Evolutionary conservation across 2,329 filamentous ascomycete genomes (phyloP).

Genomic region (Thermochaetoides dissita): DNA sequence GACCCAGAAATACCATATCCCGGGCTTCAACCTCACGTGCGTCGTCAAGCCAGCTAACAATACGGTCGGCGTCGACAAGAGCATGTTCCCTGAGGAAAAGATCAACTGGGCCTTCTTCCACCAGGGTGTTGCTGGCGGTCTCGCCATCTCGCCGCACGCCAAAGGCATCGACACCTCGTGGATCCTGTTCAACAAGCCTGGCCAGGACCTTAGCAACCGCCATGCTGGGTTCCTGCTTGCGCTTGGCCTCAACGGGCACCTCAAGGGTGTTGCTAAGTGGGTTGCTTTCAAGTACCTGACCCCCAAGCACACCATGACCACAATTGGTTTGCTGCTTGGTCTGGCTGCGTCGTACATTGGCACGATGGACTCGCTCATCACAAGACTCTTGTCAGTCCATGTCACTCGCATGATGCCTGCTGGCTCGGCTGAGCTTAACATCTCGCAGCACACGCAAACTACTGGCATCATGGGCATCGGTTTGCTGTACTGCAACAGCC

Average conservation of each 20-base stretch:
- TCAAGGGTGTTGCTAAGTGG: slow-evolving; percentile 94
- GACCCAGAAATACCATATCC: slow-evolving; percentile 80
- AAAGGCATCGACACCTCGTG: slow-evolving; percentile 95
- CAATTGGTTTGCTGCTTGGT: slow-evolving; percentile 83
- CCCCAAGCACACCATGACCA: slow-evolving; percentile 98
- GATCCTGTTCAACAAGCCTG: slow-evolving; percentile 95
- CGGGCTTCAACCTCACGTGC: slow-evolving; percentile 83
- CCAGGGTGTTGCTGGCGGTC: slow-evolving; percentile 80
- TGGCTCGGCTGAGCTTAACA: slow-evolving; percentile 83
- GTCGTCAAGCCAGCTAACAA: slow-evolving; percentile 85
- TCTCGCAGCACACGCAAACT: slow-evolving; percentile 86
- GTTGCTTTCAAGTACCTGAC: slow-evolving; percentile 98
- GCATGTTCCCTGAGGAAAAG: slow-evolving; percentile 82
- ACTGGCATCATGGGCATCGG: slow-evolving; percentile 96
- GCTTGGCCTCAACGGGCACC: slow-evolving; percentile 81
- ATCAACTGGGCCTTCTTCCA: slow-evolving; percentile 99
- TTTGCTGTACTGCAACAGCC: slow-evolving; percentile 82
- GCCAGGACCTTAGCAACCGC: slow-evolving; percentile 76
- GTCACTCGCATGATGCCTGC: slow-evolving; percentile 87
- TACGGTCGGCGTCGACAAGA: slow-evolving; percentile 83
- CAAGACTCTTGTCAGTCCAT: slow-evolving; percentile 83
- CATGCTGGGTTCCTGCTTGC: slow-evolving; percentile 89
- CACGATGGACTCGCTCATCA: slow-evolving; percentile 94
- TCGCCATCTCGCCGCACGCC: slow-evolving; percentile 78
- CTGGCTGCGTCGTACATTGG: slow-evolving; percentile 88